Base-by-base conservation (phyloP, 1,284 basidiomycete species). In the Thelephora terrestris region DNA sequence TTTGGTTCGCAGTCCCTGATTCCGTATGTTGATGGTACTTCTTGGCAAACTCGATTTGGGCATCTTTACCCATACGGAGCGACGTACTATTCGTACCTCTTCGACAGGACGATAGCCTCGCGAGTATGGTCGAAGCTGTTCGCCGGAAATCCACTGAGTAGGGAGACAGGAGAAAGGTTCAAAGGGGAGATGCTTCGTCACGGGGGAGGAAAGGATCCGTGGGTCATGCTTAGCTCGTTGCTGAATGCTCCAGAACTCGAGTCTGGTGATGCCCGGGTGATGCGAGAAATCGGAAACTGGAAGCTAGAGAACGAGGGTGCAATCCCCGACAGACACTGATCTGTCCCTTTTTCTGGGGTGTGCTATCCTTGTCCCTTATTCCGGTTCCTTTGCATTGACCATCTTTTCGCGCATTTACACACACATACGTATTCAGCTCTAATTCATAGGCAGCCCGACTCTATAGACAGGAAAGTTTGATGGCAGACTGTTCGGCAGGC, bases 51-150 rank as follows among this genome's bases (percentile, higher is more conserved):
- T 0, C 89, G 94, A 57, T 99, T 99, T 58, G 90, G 91, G 0
- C 95, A 99, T 62, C 69, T 99, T 5, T 95, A 91, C 58, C 93
- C 94, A 1, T 99, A 99, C 59, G 94, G 95, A 6, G 91, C 94
- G 7, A 96, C 91, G 1, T 99, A 99, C 66, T 99, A 99, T 61
- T 93, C 91, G 14, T 99, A 99, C 64, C 73, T 98, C 6, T 92
- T 99, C 56, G 96, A 98, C 58, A 79, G 94, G 4, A 92, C 92
- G 3, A 96, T 99, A 52, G 95, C 96, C 0, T 87, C 88, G 10
- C 78, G 87, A 35, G 82, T 98, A 1, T 99, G 91, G 87, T 66
- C 71, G 10, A 74, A 81, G 17, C 70, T 96, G 0, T 98, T 99
- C 59, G 68, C 69, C 1, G 52, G 54, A 1, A 70, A 83, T 40